These are phyloP conservation scores for Pseudogymnoascus sp. DNA, from an alignment of 2,329 filamentous ascomycete species.

Conservation along the genomic window DNA sequence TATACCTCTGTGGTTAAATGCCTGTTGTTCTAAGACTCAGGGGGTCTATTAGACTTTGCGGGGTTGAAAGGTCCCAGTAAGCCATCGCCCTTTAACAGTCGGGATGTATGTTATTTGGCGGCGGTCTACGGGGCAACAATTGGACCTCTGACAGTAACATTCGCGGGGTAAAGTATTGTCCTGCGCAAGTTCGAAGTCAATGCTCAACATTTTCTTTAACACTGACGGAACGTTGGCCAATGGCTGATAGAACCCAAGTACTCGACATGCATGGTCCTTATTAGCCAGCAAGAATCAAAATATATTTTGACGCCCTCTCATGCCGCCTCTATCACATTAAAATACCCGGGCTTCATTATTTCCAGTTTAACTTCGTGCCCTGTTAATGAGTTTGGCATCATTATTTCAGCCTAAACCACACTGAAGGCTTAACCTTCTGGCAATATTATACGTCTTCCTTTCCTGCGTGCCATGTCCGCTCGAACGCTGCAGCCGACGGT, in stretches of 20 bases:
- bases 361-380: neutral
- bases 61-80: neutral
- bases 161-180: neutral
- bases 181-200: neutral
- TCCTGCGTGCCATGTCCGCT: neutral
- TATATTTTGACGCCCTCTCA: neutral
- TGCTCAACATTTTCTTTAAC: neutral
- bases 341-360: neutral
- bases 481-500: neutral
- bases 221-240: neutral
- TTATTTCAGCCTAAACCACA: neutral
- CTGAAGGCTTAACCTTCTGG: neutral
- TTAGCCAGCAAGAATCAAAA: neutral
- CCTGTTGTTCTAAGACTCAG: neutral
- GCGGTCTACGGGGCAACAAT: neutral
- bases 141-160: neutral
- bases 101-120: neutral
- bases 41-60: conserved; percentile 1
- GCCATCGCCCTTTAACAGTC: neutral
- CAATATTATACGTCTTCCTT: neutral
- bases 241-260: neutral
- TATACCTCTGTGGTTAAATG: neutral
- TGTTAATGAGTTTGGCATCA: neutral
- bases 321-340: neutral
- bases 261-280: neutral